These are phyloP conservation scores for Acanthamoeba lenticulata DNA, from an alignment of 208 protist genomes.

Conservation along the genomic window DNA sequence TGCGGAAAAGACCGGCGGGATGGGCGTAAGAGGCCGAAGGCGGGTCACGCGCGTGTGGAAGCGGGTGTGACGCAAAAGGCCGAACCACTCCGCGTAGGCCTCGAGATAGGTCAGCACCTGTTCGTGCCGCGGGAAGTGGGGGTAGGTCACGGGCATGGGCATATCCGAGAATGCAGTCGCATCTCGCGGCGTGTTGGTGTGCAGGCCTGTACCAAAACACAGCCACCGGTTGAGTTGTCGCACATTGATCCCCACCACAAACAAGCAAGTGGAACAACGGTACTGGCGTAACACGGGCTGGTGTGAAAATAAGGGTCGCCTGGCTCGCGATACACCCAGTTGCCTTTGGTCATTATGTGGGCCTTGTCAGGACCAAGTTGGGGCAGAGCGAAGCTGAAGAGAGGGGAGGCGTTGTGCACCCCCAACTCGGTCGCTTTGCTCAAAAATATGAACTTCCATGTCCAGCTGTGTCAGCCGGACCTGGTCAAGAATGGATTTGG, in stretches of 20 bases:
- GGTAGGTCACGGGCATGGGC: slow-evolving; percentile 5
- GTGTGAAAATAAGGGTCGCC: slow-evolving; percentile 1
- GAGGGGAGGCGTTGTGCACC: not conserved
- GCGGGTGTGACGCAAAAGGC: not conserved
- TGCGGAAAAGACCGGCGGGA: too few species aligned
- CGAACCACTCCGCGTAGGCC: not conserved
- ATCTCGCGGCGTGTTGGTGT: not conserved
- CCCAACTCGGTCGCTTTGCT: slow-evolving; percentile 38
- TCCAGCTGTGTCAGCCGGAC: not conserved
- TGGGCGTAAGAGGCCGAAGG: not conserved
- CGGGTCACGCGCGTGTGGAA: not conserved
- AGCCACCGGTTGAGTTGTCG: not conserved
- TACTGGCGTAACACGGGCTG: slow-evolving; percentile 1
- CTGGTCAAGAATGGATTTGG: not conserved
- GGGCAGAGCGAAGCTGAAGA: not conserved
- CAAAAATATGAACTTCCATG: not conserved
- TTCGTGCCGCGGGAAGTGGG: not conserved
- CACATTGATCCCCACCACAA: too few species aligned
- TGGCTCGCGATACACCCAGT: slow-evolving; percentile 25
- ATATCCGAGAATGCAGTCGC: slow-evolving; percentile 15
- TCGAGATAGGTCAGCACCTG: slow-evolving; percentile 30
- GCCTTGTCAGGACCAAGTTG: not conserved
- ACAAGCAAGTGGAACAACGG: not conserved
- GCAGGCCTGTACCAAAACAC: not conserved
- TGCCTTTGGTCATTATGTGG: not conserved